Evolutionary conservation across 352 stramenopile genomes (phyloP).

Genomic region (Pythium biforme): DNA sequence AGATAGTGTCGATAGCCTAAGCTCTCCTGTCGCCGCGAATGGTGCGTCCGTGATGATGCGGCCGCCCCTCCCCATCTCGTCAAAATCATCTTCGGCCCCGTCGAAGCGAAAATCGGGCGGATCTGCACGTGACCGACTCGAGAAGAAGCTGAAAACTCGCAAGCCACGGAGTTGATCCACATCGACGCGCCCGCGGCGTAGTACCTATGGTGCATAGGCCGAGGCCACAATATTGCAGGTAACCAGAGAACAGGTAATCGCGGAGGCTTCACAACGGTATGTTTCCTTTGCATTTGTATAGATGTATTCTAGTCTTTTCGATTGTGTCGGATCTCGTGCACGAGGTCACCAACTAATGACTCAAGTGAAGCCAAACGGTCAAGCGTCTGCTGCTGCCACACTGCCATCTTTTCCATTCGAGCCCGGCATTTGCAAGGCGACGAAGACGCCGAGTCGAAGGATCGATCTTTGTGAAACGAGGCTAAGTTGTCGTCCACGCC

Average conservation of each 20-base stretch:
- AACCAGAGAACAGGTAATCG: not conserved
- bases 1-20: not conserved
- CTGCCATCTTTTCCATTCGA: constrained; percentile 6
- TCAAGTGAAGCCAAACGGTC: constrained; percentile 21
- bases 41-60: constrained; percentile 35
- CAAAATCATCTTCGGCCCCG: constrained; percentile 26
- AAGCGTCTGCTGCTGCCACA: constrained; percentile 20
- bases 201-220: not conserved
- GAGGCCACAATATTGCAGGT: not conserved
- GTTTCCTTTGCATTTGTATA: constrained; percentile 13
- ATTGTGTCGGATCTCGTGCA: constrained; percentile 14
- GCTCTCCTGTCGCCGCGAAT: constrained; percentile 8
- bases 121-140: constrained; percentile 65
- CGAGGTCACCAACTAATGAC: constrained; percentile 15
- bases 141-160: constrained; percentile 82
- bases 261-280: constrained; percentile 15
- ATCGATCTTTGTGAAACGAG: not conserved
- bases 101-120: constrained; percentile 54
- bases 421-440: constrained; percentile 2
- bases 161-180: constrained; percentile 31
- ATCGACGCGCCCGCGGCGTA: not conserved
- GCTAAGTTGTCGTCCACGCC: not conserved
- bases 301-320: constrained; percentile 3
- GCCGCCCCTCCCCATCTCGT: constrained; percentile 40
- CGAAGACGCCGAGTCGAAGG: not conserved